Percentiles rank a stretch among this genome's conserved stretches.
Conservation (phyloP, 2,329 filamentous ascomycete genomes). For the Trichoderma arundinaceum region DNA sequence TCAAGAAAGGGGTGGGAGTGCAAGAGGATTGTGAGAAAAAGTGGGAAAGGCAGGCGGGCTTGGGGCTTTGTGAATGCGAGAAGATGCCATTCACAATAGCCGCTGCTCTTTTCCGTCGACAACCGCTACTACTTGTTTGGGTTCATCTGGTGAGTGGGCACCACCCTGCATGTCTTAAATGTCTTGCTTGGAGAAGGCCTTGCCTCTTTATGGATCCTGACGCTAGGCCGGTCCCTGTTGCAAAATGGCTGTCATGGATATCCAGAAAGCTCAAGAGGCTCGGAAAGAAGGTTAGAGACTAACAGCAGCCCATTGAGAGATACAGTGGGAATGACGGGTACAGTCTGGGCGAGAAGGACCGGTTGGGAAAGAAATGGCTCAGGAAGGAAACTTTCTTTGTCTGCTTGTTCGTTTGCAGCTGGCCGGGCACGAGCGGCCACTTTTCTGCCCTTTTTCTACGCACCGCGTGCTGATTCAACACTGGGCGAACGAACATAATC, state of each 20-base stretch:
- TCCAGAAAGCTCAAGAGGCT: not conserved
- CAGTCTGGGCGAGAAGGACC: not conserved
- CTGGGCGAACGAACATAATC: not conserved
- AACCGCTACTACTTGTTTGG: slow-evolving; percentile 19
- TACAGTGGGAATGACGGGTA: not conserved
- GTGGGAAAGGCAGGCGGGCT: not conserved
- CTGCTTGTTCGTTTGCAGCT: slow-evolving; percentile 22
- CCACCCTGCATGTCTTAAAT: slow-evolving; percentile 28
- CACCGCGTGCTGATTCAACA: not conserved
- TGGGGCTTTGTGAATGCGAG: slow-evolving; percentile 21
- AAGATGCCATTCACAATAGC: slow-evolving; percentile 29
- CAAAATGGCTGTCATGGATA: not conserved
- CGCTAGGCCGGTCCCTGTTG: slow-evolving; percentile 2
- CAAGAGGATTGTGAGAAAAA: slow-evolving; percentile 1
- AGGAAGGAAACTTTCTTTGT: slow-evolving; percentile 22
- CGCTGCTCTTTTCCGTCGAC: slow-evolving; percentile 24
- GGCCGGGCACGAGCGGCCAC: not conserved
- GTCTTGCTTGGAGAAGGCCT: slow-evolving; percentile 27
- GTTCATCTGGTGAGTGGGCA: slow-evolving; percentile 21
- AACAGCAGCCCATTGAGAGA: not conserved
- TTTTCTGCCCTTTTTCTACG: not conserved
- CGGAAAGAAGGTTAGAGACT: slow-evolving; percentile 1
- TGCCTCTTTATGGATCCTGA: slow-evolving; percentile 5
- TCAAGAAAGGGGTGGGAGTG: slow-evolving; percentile 1
- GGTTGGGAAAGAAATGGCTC: not conserved